Conservation (phyloP, 805 yeast genomes). For the Starmerella stigmatis region DNA sequence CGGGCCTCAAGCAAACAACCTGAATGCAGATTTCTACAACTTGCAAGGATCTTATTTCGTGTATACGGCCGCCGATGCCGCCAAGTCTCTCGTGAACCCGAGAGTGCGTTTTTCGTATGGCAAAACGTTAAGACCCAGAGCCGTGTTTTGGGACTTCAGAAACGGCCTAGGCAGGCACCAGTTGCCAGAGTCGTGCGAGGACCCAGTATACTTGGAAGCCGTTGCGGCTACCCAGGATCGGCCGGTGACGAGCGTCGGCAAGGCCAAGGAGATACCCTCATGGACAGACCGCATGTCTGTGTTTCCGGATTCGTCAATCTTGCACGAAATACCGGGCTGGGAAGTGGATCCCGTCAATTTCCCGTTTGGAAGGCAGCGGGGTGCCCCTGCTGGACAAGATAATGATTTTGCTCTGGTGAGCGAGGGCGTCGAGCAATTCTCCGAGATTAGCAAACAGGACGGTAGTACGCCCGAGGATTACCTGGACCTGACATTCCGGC, state of each 20-base stretch:
- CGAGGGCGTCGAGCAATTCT: conserved; percentile 54
- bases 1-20: conserved; percentile 64
- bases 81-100: conserved; percentile 35
- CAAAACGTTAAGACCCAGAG: conserved; percentile 66
- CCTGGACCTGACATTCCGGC: conserved; percentile 51
- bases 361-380: conserved; percentile 31
- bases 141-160: conserved; percentile 66
- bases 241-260: neutral
- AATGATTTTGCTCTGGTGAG: conserved; percentile 29
- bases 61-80: conserved; percentile 32
- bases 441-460: conserved; percentile 28
- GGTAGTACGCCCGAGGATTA: conserved; percentile 33
- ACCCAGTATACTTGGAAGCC: neutral
- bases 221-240: conserved; percentile 26
- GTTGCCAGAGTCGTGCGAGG: conserved; percentile 11
- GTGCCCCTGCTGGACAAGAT: conserved; percentile 21
- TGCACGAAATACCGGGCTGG: conserved; percentile 52
- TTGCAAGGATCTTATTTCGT: conserved; percentile 60
- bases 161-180: conserved; percentile 56
- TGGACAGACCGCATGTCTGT: conserved; percentile 78
- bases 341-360: conserved; percentile 31
- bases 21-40: conserved; percentile 73
- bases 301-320: conserved; percentile 51
- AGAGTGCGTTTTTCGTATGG: conserved; percentile 40
- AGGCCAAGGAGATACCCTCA: conserved; percentile 18